Percentiles rank a stretch among this genome's conserved stretches.
Conservation (phyloP, 148 eudicot genomes). For the Cornus florida region DNA sequence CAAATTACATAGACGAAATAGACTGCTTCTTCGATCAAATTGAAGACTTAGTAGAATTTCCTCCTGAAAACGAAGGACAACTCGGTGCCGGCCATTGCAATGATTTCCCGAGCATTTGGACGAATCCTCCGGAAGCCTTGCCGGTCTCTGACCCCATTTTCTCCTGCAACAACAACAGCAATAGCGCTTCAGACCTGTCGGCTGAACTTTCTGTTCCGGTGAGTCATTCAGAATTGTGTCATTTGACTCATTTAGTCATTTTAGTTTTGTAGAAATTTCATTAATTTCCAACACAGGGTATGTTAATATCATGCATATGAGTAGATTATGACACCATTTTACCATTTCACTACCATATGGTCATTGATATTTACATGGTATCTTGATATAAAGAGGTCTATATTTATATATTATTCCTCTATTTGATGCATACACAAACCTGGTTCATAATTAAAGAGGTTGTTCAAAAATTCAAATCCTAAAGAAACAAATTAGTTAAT, state of each 20-base stretch:
- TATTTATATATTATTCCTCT: background rate
- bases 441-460: background rate
- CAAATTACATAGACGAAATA: slow-evolving; percentile 43
- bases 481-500: too few species aligned
- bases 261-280: too few species aligned
- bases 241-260: background rate
- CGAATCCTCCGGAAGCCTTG: slow-evolving; percentile 25
- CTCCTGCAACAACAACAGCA: slow-evolving; percentile 26
- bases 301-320: background rate
- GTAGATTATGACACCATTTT: slow-evolving; percentile 3
- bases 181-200: slow-evolving; percentile 57
- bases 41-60: slow-evolving; percentile 66
- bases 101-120: slow-evolving; percentile 47
- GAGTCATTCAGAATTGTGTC: slow-evolving; percentile 15
- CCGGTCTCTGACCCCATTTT: slow-evolving; percentile 37
- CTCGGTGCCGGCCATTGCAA: slow-evolving; percentile 23
- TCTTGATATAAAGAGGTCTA: too few species aligned
- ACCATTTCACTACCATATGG: too few species aligned
- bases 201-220: slow-evolving; percentile 85
- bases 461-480: background rate
- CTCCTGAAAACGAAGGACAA: slow-evolving; percentile 48
- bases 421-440: background rate
- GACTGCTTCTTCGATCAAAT: slow-evolving; percentile 69
- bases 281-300: too few species aligned
- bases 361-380: background rate